Percentiles rank a stretch among this genome's conserved stretches.
Conservation (phyloP, 345 rosid genomes). For the Sisymbrium altissimum region DNA sequence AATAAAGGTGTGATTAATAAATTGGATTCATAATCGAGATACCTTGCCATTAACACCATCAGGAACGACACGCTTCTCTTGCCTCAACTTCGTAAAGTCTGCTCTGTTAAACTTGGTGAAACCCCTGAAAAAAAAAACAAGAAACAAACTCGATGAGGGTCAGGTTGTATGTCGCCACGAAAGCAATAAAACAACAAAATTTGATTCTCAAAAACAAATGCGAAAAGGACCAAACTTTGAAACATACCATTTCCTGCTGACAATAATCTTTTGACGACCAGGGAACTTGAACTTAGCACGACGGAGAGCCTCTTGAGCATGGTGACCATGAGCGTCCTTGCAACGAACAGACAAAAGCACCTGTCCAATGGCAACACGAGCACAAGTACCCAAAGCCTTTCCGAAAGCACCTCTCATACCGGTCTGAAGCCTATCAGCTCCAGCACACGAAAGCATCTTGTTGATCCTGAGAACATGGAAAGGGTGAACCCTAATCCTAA, state of each 20-base stretch:
- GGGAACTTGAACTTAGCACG: conserved; percentile 80
- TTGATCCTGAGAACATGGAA: conserved; percentile 78
- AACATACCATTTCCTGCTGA: conserved; percentile 70
- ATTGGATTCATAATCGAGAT: not conserved
- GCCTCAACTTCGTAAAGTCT: conserved; percentile 53
- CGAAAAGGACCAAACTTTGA: not conserved
- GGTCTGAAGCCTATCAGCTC: conserved; percentile 86
- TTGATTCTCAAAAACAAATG: not conserved
- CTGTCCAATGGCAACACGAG: conserved; percentile 75
- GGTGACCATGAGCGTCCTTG: conserved; percentile 59
- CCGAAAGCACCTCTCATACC: conserved; percentile 87
- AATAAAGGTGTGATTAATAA: not conserved
- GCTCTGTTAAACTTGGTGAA: conserved; percentile 62
- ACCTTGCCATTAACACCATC: conserved; percentile 87
- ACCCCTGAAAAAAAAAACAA: conserved; percentile 41
- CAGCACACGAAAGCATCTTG: conserved; percentile 88
- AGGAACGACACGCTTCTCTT: conserved; percentile 53
- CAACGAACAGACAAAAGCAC: conserved; percentile 77
- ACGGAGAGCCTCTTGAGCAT: conserved; percentile 81
- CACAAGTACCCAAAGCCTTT: conserved; percentile 69
- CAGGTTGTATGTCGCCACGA: not conserved
- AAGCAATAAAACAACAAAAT: not conserved
- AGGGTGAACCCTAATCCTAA: conserved; percentile 73
- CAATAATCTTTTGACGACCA: conserved; percentile 76
- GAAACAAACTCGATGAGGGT: not conserved